Evolutionary conservation across 306 rosid genomes (phyloP).

Genomic region (Albizia julibrissin): DNA sequence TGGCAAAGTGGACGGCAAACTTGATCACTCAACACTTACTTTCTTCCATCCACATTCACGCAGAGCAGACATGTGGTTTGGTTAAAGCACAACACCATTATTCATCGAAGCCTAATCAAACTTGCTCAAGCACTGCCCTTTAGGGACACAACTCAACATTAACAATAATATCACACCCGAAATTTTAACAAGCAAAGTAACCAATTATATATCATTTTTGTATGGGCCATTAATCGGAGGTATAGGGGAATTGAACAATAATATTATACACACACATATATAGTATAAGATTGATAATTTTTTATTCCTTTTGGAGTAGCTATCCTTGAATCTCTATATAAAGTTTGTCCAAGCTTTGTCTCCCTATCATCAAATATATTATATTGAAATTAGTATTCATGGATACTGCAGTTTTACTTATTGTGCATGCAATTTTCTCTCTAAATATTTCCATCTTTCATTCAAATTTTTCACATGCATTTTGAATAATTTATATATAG

Average conservation of each 20-base stretch:
- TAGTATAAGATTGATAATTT: not conserved
- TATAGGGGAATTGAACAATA: not conserved
- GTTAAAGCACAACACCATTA: constrained; percentile 65
- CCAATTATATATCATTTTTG: too few species aligned
- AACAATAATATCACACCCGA: not conserved
- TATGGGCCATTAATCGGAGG: not conserved
- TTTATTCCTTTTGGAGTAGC: not conserved
- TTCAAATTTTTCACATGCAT: not conserved
- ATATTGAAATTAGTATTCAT: too few species aligned
- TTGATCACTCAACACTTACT: constrained; percentile 32
- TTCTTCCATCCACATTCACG: constrained; percentile 26
- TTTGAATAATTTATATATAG: not conserved
- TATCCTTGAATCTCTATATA: not conserved
- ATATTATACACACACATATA: not conserved
- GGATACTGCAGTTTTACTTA: not conserved
- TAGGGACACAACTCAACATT: not conserved
- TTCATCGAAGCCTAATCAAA: constrained; percentile 43
- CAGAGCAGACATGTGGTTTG: constrained; percentile 54
- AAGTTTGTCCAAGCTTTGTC: not conserved
- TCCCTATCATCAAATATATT: not conserved
- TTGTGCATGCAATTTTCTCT: not conserved
- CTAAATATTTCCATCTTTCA: not conserved
- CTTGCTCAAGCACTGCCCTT: constrained; percentile 17
- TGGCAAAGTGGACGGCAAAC: constrained; percentile 37
- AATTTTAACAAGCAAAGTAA: not conserved